These are phyloP conservation scores for Allium fistulosum DNA, from an alignment of 106 monocot genomes.

Conservation along the genomic window DNA sequence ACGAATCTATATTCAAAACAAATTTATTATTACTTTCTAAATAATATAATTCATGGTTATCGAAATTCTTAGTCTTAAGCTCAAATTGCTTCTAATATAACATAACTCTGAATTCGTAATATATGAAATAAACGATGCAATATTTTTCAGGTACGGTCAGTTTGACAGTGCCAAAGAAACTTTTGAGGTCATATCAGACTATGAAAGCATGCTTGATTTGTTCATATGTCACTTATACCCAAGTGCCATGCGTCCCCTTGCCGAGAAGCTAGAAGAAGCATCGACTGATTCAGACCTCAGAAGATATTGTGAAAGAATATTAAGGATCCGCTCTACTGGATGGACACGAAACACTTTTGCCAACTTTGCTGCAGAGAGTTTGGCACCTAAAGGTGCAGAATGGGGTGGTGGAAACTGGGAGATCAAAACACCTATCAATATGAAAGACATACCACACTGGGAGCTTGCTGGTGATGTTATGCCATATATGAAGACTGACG, in stretches of 20 bases:
- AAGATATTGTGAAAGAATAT: conserved; percentile 85
- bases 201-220: conserved; percentile 94
- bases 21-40: no score
- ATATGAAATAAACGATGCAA: neutral
- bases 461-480: conserved; percentile 89
- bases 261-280: conserved; percentile 80
- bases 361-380: conserved; percentile 97
- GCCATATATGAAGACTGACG: conserved; percentile 95
- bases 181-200: conserved; percentile 88
- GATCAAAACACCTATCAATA: conserved; percentile 73
- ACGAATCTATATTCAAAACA: no score
- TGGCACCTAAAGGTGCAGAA: conserved; percentile 96
- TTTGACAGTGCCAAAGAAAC: conserved; percentile 99
- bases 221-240: conserved; percentile 97
- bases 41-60: no score
- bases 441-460: conserved; percentile 93
- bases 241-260: conserved; percentile 85
- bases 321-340: conserved; percentile 78
- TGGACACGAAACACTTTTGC: conserved; percentile 97
- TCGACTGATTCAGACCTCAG: conserved; percentile 73
- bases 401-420: conserved; percentile 99
- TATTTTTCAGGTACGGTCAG: conserved; percentile 73
- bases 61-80: no score
- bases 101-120: no score
- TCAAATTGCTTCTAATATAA: no score